Conservation (phyloP, 148 eudicot genomes). For the Agrostemma githago region DNA sequence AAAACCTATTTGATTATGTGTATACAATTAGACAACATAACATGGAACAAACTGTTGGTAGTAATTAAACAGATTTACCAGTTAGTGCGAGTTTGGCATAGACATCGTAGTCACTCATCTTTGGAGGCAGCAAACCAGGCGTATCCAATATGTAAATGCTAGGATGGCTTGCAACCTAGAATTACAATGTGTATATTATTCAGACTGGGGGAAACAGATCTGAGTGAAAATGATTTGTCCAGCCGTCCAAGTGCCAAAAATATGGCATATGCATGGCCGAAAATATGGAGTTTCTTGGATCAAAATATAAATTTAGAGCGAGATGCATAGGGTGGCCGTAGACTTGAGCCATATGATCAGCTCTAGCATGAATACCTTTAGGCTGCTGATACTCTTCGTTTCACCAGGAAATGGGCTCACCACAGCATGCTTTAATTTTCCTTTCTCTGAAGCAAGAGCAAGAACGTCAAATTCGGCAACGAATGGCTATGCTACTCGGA, state of each 20-base stretch:
- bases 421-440: slow-evolving; percentile 66
- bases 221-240: no score
- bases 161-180: slow-evolving; percentile 93
- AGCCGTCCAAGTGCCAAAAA: background rate
- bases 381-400: slow-evolving; percentile 69
- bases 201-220: background rate
- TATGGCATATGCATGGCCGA: background rate
- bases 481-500: no score
- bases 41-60: background rate
- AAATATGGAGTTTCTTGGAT: no score
- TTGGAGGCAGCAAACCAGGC: slow-evolving; percentile 75
- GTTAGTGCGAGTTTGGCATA: slow-evolving; percentile 77
- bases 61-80: slow-evolving; percentile 36
- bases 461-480: slow-evolving; percentile 7
- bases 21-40: background rate
- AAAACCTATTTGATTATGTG: slow-evolving; percentile 1
- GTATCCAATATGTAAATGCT: slow-evolving; percentile 79
- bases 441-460: slow-evolving; percentile 52
- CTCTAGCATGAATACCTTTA: slow-evolving; percentile 48
- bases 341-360: background rate
- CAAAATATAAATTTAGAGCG: background rate
- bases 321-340: background rate
- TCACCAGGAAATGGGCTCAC: slow-evolving; percentile 76
- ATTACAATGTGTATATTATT: background rate
- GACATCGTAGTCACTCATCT: slow-evolving; percentile 40